A percentile compares a stretch with the other conserved stretches of the same genome.
These are phyloP conservation scores for Podospora tetraspora DNA, from an alignment of 495 filamentous ascomycete genomes.

Conservation along the genomic window DNA sequence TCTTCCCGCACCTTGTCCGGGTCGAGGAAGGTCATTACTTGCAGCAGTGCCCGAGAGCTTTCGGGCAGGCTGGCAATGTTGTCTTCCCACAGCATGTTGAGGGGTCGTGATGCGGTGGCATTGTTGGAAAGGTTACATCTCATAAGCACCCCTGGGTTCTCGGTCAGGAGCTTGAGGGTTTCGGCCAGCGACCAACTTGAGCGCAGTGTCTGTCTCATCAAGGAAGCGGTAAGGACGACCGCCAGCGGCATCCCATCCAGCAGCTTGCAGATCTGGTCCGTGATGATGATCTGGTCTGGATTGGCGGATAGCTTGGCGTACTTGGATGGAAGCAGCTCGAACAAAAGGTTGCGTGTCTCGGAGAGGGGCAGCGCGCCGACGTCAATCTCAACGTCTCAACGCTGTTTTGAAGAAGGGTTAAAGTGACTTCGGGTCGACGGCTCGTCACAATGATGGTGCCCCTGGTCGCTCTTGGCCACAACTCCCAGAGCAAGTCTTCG, in stretches of 20 bases:
- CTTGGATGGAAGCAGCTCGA: neutral
- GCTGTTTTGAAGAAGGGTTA: neutral
- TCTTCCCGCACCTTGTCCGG: neutral
- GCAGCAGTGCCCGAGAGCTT: neutral
- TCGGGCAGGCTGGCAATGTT: neutral
- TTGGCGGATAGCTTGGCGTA: neutral
- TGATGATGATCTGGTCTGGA: neutral
- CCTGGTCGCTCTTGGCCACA: neutral
- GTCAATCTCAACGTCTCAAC: neutral
- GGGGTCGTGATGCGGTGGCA: neutral
- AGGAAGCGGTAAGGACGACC: neutral
- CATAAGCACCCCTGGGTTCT: neutral
- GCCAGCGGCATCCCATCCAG: neutral
- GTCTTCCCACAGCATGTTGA: neutral
- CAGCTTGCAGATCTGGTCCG: neutral
- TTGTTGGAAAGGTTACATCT: neutral
- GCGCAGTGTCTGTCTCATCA: neutral
- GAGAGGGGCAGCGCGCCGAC: neutral
- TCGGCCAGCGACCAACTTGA: neutral
- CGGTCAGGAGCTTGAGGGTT: neutral
- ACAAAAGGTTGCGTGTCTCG: neutral
- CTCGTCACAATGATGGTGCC: neutral
- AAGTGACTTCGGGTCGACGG: neutral
- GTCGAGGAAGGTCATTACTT: neutral
- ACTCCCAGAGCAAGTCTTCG: neutral